These are phyloP conservation scores for Ploettnerulaceae sp. DNA, from an alignment of 2,329 filamentous ascomycete species.

Conservation along the genomic window DNA sequence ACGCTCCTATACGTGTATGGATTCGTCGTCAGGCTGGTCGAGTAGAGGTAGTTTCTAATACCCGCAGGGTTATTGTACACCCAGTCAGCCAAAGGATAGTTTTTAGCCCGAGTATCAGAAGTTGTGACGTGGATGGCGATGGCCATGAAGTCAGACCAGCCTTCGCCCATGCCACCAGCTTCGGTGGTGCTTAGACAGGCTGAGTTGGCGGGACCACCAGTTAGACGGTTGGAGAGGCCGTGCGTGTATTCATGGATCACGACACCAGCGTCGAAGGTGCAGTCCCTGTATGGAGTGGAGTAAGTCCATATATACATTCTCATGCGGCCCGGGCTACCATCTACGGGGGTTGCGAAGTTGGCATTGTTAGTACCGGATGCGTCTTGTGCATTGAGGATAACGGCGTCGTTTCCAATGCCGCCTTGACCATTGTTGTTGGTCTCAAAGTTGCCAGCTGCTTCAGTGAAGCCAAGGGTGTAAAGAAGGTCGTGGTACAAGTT, in stretches of 20 bases:
- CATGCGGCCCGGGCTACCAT: slow-evolving; percentile 50
- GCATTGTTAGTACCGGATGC: slow-evolving; percentile 52
- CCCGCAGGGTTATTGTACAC: slow-evolving; percentile 40
- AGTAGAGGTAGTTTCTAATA: slow-evolving; percentile 48
- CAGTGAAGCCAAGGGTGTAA: slow-evolving; percentile 52
- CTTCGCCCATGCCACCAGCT: slow-evolving; percentile 53
- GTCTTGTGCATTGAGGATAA: slow-evolving; percentile 54
- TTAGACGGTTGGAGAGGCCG: slow-evolving; percentile 40
- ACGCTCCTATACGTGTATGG: slow-evolving; percentile 45
- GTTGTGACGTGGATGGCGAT: slow-evolving; percentile 45
- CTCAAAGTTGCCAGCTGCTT: slow-evolving; percentile 56
- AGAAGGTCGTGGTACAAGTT: slow-evolving; percentile 57
- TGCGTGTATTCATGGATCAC: slow-evolving; percentile 57
- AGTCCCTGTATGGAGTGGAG: slow-evolving; percentile 37
- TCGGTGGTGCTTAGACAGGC: slow-evolving; percentile 45
- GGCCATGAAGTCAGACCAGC: slow-evolving; percentile 54
- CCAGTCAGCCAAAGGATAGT: slow-evolving; percentile 49
- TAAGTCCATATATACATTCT: slow-evolving; percentile 51
- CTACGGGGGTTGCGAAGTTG: slow-evolving; percentile 50
- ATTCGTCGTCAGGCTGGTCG: slow-evolving; percentile 45
- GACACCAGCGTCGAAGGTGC: slow-evolving; percentile 52
- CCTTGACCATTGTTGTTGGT: slow-evolving; percentile 50
- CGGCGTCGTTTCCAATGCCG: slow-evolving; percentile 46
- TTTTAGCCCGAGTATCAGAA: slow-evolving; percentile 40
- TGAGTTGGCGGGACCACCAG: slow-evolving; percentile 40